Base-by-base conservation (phyloP, 106 monocot genomes). In the Amphibolis antarctica region DNA sequence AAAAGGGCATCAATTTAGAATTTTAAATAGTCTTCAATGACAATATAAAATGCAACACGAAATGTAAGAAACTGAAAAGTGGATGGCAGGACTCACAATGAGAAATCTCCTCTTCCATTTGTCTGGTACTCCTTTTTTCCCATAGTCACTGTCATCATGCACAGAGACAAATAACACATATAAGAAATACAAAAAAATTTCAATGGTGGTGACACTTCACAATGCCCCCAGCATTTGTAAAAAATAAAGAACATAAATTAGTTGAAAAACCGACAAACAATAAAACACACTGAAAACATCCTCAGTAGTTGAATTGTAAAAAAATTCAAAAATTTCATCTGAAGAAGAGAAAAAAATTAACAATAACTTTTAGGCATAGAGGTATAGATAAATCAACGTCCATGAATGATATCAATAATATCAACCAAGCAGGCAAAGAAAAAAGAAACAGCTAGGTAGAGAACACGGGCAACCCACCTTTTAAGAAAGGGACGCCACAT, bases 111-210 rank as follows among this genome's bases (percentile, higher is more conserved):
- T 29, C 56, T 65, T 28, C 77, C 89, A 2, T 14, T 55, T 30
- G 59, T 70, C 27, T 63, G 62, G 53, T 75, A 89, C 59, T 82
- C 85, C 54, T 47, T 80, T 69, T 80, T 89, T 54, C 89, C 89
- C 75, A 89, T 72, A 26, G 58, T 28, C 71, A 85, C 89, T 89
- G 82, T 20, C 59, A 75, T 22, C 60, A 59, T 15, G n/a, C n/a
- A n/a, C n/a, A n/a, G n/a, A n/a, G n/a, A 44, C 42, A 55, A 13
- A 44, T 15, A 23, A 20, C 55, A 44, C 5, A 18, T 1, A 18
- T 19, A 60, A 11, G 11, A 10, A 43, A 10, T n/a, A 60, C 60
- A 47, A 66, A 25, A 58, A n/a, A 26, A 25, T 18, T n/a, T n/a
- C n/a, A n/a, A n/a, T n/a, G n/a, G n/a, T n/a, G n/a, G n/a, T n/a